phyloP scores from a whole-genome alignment of 805 yeast species.

The Zygoascus flipseniorum region DNA sequence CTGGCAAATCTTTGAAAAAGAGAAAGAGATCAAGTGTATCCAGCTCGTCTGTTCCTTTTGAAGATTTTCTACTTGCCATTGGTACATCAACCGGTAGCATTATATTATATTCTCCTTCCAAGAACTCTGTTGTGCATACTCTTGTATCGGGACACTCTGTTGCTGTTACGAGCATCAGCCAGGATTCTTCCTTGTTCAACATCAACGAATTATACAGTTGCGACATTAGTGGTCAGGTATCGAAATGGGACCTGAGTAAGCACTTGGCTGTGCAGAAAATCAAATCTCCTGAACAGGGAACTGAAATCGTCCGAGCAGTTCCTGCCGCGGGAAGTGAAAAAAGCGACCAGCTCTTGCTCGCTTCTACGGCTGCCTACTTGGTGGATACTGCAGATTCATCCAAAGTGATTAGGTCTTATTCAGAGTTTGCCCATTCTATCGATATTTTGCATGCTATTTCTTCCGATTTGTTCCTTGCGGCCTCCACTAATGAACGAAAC shows the following conservation, averaged over 20 bases:
- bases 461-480: constrained; percentile 47
- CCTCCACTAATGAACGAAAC: constrained; percentile 75
- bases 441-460: constrained; percentile 36
- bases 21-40: constrained; percentile 22
- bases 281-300: constrained; percentile 11
- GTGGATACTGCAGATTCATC: constrained; percentile 32
- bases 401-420: constrained; percentile 44
- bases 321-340: not conserved
- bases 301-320: constrained; percentile 10
- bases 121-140: constrained; percentile 47
- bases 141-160: constrained; percentile 39
- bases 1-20: constrained; percentile 17
- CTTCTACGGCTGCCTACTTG: constrained; percentile 58
- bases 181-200: constrained; percentile 30
- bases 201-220: constrained; percentile 48
- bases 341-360: constrained; percentile 42
- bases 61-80: constrained; percentile 43
- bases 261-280: constrained; percentile 32
- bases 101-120: constrained; percentile 58
- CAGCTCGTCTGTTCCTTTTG: constrained; percentile 24
- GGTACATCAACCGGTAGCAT: constrained; percentile 60
- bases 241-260: constrained; percentile 51
- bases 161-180: constrained; percentile 40
- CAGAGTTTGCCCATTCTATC: constrained; percentile 72
- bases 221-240: constrained; percentile 48